Base-by-base conservation (phyloP, 164 flowering plant genomes). In the Vitis labrusca region DNA sequence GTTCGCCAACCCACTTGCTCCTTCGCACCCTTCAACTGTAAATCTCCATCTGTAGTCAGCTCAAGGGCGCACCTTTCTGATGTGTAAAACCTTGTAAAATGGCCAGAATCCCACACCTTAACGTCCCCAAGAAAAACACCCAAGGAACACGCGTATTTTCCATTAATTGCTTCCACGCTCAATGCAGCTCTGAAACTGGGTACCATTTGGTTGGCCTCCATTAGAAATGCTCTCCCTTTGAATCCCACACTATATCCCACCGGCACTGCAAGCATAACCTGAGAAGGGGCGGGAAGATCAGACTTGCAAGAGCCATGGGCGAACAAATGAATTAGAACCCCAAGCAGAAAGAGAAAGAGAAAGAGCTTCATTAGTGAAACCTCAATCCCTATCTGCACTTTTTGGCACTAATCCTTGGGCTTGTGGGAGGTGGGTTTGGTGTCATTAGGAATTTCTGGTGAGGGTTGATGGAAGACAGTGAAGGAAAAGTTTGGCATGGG, bases 101-200 rank as follows among this genome's bases (percentile, higher is more conserved):
- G 92, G 2, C 87, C 90, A 2, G 98, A 93, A 61, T 72, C 83
- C 98, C 98, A 93, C 2, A 91, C 95, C 74, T 75, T 83, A 19
- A 86, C 82, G 37, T 84, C 88, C 16, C 93, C 97, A n/a, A 91
- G 84, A 64, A 91, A 88, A 29, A 91, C 83, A 17, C 82, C 79
- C 16, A 93, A 51, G 0, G 93, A 87, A 55, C 98, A 93, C 0
- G 86, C 73, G 59, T 85, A 89, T 1, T 56, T 80, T 12, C 78
- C 85, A 29, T 74, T 64, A 1, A 68, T 23, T 1, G 86, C 85
- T 73, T 92, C 96, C 8, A 88, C 85, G 47, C 83, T 85, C 80
- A 92, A 71, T 72, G 89, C 94, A 32, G 71, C 86, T 66, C 73
- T 83, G 62, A 91, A 92, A 29, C 50, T 77, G 5, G 91, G 91